Percentiles rank a stretch among this genome's conserved stretches.
Evolutionary conservation across 2,329 filamentous ascomycete species (phyloP).

Genomic region (Coniochaeta sp.): DNA sequence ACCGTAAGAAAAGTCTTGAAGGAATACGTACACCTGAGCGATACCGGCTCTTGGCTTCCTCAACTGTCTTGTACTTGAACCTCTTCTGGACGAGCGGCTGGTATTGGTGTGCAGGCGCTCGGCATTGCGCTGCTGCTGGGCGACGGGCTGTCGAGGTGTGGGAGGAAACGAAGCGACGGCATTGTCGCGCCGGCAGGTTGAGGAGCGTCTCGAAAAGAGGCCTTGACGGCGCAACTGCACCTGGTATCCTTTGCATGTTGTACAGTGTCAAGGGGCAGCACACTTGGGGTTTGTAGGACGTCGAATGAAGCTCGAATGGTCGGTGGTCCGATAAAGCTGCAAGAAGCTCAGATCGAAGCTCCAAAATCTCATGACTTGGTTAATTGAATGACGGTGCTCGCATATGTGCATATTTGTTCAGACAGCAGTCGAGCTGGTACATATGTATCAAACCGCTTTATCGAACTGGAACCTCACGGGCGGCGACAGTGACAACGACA

Average conservation of each 20-base stretch:
- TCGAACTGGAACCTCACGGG: not conserved
- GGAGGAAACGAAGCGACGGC: conserved; percentile 33
- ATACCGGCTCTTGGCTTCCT: conserved; percentile 51
- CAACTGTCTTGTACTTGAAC: conserved; percentile 43
- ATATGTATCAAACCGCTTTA: not conserved
- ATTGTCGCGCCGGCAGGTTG: conserved; percentile 25
- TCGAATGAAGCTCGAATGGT: not conserved
- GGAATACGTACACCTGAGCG: conserved; percentile 40
- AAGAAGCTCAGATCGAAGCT: not conserved
- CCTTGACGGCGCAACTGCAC: conserved; percentile 25
- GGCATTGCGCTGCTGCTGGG: conserved; percentile 10
- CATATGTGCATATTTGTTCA: not conserved
- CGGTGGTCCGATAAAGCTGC: not conserved
- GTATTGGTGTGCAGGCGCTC: conserved; percentile 8
- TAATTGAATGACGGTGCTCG: not conserved
- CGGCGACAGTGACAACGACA: not conserved
- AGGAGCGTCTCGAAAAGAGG: conserved; percentile 24
- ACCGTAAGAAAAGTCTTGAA: not conserved
- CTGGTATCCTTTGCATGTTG: conserved; percentile 26
- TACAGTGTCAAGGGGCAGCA: not conserved
- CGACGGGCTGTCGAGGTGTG: conserved; percentile 10
- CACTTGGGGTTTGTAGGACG: not conserved
- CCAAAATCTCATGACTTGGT: conserved; percentile 1
- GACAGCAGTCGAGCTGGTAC: not conserved
- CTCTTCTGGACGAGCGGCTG: conserved; percentile 26